Percentiles rank a stretch among this genome's conserved stretches.
These are phyloP conservation scores for Vitis hybrid DNA, from an alignment of 177 flowering plant species.

Conservation along the genomic window DNA sequence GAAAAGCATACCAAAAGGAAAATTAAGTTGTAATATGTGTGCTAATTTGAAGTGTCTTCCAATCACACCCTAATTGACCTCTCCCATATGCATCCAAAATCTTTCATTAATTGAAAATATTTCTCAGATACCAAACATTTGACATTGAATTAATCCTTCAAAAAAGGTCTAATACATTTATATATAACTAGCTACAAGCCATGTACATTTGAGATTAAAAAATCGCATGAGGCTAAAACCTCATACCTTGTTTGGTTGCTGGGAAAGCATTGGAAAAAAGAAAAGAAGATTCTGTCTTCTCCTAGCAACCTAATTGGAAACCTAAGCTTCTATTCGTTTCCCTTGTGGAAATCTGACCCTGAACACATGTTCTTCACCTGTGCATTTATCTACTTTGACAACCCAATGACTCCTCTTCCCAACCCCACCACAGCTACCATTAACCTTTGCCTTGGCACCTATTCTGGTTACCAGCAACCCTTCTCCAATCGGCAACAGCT, in stretches of 20 bases:
- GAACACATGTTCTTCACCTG: slow-evolving; percentile 90
- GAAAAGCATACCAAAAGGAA: no score
- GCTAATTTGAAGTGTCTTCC: no score
- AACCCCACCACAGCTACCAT: slow-evolving; percentile 1
- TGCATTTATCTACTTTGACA: slow-evolving; percentile 67
- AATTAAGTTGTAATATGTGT: no score
- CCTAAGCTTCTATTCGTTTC: slow-evolving; percentile 37
- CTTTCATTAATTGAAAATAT: background rate
- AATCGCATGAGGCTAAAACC: background rate
- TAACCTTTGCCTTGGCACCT: slow-evolving; percentile 10
- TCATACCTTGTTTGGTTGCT: background rate
- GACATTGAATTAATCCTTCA: background rate
- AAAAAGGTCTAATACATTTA: background rate
- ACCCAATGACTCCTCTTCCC: slow-evolving; percentile 63
- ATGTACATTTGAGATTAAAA: background rate
- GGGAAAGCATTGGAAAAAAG: background rate
- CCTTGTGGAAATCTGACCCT: slow-evolving; percentile 51
- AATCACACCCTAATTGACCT: no score
- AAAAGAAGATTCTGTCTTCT: background rate
- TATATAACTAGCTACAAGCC: background rate
- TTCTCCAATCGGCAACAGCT: slow-evolving; percentile 56
- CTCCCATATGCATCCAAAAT: background rate
- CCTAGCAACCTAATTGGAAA: background rate
- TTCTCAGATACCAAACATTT: no score
- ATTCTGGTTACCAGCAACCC: slow-evolving; percentile 56